A percentile compares a stretch with the other conserved stretches of the same genome.
phyloP scores from a whole-genome alignment of 108 stramenopile genomes.

The Chaetoceros tenuissimus region DNA sequence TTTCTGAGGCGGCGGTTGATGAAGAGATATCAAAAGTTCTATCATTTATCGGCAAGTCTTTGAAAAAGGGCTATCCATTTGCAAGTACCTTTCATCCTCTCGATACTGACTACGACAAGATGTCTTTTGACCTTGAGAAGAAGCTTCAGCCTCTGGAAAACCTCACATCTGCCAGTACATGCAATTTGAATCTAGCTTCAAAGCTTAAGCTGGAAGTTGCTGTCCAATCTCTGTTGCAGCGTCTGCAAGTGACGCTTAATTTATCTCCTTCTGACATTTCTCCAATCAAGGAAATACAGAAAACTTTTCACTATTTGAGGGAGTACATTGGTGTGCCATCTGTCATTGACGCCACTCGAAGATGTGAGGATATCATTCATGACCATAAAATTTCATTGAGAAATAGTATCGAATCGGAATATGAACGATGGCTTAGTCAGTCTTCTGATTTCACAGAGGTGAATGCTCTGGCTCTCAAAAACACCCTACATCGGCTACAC shows the following conservation, averaged over 20 bases:
- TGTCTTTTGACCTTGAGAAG: conserved; percentile 14
- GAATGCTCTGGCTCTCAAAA: too few species aligned
- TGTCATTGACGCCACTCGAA: conserved; percentile 13
- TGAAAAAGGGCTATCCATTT: conserved; percentile 37
- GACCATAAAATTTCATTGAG: too few species aligned
- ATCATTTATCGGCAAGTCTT: conserved; percentile 21
- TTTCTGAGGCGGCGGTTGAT: conserved; percentile 27
- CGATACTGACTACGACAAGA: conserved; percentile 19
- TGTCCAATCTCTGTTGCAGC: conserved; percentile 16
- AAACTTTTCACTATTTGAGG: conserved; percentile 17
- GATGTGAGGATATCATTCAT: conserved; percentile 14
- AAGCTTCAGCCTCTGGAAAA: conserved; percentile 18
- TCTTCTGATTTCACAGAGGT: too few species aligned
- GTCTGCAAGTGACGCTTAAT: conserved; percentile 7
- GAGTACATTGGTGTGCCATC: conserved; percentile 22
- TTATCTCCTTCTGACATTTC: conserved; percentile 11
- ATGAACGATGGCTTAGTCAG: too few species aligned
- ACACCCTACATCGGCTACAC: too few species aligned
- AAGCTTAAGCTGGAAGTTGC: conserved; percentile 26
- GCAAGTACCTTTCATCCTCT: conserved; percentile 38
- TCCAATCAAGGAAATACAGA: conserved; percentile 15
- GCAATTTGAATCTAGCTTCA: conserved; percentile 31
- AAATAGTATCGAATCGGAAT: too few species aligned
- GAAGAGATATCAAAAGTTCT: conserved; percentile 28
- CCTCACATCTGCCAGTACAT: conserved; percentile 9